Evolutionary conservation across 495 filamentous ascomycete species (phyloP).

Genomic region (Podospora tetraspora): DNA sequence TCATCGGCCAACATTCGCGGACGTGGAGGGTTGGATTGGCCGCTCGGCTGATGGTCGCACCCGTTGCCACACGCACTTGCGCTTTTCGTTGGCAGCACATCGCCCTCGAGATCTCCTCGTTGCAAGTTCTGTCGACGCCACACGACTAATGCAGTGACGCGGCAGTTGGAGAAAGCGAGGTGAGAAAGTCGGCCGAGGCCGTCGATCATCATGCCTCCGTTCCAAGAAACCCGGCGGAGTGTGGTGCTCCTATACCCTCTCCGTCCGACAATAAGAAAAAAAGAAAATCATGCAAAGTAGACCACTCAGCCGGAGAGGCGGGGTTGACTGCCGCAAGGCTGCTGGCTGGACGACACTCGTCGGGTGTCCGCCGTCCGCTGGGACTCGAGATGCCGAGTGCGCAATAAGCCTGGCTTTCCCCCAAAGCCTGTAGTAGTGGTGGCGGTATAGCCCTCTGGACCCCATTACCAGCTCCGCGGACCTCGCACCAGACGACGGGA

Average conservation of each 20-base stretch:
- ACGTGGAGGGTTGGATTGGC: background rate
- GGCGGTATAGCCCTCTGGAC: background rate
- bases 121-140: background rate
- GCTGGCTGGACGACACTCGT: background rate
- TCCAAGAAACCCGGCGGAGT: slow-evolving; percentile 10
- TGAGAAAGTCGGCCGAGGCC: slow-evolving; percentile 2
- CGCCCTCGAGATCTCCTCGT: background rate
- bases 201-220: slow-evolving; percentile 10
- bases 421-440: background rate
- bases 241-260: slow-evolving; percentile 4
- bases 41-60: background rate
- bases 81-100: background rate
- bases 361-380: background rate
- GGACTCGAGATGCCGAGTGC: background rate
- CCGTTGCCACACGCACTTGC: background rate
- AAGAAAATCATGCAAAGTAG: slow-evolving; percentile 7
- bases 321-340: background rate
- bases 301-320: slow-evolving; percentile 10
- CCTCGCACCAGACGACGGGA: background rate
- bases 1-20: background rate
- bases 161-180: background rate
- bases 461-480: background rate
- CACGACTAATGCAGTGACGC: background rate
- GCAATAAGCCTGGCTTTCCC: background rate
- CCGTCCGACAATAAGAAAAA: slow-evolving; percentile 3